phyloP scores from a whole-genome alignment of 495 filamentous ascomycete species.

The Schizothecium vesticola region DNA sequence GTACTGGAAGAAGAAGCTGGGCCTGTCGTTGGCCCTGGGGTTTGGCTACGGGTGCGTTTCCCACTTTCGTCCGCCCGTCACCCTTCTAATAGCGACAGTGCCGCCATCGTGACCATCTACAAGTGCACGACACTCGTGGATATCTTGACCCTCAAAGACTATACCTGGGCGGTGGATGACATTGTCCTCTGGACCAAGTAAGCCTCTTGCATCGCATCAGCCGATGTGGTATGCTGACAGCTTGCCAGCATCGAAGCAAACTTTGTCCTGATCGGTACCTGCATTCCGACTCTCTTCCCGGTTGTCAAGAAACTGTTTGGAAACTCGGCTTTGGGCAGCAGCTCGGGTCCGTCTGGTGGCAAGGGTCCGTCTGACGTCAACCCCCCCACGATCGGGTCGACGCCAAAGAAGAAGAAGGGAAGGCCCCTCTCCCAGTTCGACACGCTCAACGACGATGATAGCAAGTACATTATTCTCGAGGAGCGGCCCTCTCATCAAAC shows the following conservation, averaged over 20 bases:
- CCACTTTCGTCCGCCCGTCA: background rate
- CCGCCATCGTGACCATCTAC: constrained; percentile 18
- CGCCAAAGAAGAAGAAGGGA: constrained; percentile 15
- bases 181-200: constrained; percentile 26
- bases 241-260: constrained; percentile 20
- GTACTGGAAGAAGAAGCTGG: constrained; percentile 26
- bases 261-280: constrained; percentile 22
- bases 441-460: constrained; percentile 12
- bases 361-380: background rate
- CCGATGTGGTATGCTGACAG: background rate
- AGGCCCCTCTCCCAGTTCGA: constrained; percentile 11
- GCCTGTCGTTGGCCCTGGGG: constrained; percentile 17
- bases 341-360: background rate
- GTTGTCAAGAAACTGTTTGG: constrained; percentile 21
- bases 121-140: constrained; percentile 19
- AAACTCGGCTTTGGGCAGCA: constrained; percentile 10
- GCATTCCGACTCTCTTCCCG: constrained; percentile 22
- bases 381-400: constrained; percentile 21
- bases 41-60: constrained; percentile 25
- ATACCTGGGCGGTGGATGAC: constrained; percentile 22
- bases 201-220: background rate
- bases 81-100: constrained; percentile 2
- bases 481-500: constrained; percentile 6
- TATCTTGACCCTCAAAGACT: constrained; percentile 14
- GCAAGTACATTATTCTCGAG: constrained; percentile 10